Base-by-base conservation (phyloP, 345 rosid species). In the Camelina neglecta region DNA sequence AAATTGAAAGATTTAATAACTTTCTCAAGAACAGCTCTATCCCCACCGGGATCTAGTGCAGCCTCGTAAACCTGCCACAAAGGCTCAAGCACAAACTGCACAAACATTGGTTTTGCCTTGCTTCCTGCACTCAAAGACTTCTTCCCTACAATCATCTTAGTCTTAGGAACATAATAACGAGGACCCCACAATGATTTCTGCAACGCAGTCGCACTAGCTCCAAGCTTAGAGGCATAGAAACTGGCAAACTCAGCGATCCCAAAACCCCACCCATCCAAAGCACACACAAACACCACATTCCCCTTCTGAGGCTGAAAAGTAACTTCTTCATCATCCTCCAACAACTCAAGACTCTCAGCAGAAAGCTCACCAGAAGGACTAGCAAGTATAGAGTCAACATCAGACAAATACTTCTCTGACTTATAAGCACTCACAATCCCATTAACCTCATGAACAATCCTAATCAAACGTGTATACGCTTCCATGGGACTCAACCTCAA, bases 261-360 rank as follows among this genome's bases (percentile, higher is more conserved):
- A 49, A 95, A 95, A 71, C 99, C 97, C 99, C 99, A 92, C 13
- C 99, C 99, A 65, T 92, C 97, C 68, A 90, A 61, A 12, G 96
- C 97, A 74, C 97, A 95, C 1, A 86, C 93, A 65, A 95, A 95
- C 1, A 86, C 93, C 38, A 92, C 97, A 75, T 95, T 92, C 35
- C 97, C 96, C 76, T 87, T 90, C 76, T 90, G 97, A 10, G 97
- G 97, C 75, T 90, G 99, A 82, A 95, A 95, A 1, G 93, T 88
- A 77, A 92, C 96, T 75, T 90, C 97, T 67, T 90, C 99, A 50
- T 92, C 98, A 57, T 94, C 97, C 75, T 95, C 97, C 36, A 90
- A 53, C 61, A 86, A 72, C 79, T 90, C 93, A 54, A 85, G 80
- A 83, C 81, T 86, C 76, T 86, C 93, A 75, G 81, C 83, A 45